Percentiles rank a stretch among this genome's conserved stretches.
Evolutionary conservation across 140 eudicot species (phyloP).

Genomic region (Flaveria floridana): DNA sequence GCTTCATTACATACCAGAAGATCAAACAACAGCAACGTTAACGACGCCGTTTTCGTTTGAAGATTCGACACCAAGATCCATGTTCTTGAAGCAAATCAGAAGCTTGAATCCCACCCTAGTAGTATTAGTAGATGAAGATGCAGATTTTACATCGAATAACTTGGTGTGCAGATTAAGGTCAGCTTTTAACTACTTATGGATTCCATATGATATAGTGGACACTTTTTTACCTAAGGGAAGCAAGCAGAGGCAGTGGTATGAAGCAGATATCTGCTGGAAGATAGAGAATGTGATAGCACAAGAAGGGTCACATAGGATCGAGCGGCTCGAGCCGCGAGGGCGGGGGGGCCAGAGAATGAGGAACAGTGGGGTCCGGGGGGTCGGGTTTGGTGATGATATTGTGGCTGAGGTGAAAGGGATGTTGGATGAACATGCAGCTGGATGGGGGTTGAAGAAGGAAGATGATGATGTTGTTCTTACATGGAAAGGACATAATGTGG

Average conservation of each 20-base stretch:
- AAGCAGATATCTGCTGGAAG: slow-evolving; percentile 82
- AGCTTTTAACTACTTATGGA: slow-evolving; percentile 86
- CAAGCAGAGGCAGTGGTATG: slow-evolving; percentile 85
- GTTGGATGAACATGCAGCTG: slow-evolving; percentile 94
- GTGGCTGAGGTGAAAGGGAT: slow-evolving; percentile 69
- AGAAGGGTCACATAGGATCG: slow-evolving; percentile 71
- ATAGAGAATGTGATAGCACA: slow-evolving; percentile 83
- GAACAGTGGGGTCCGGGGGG: slow-evolving; percentile 50
- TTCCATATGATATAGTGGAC: slow-evolving; percentile 83
- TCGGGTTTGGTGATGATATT: slow-evolving; percentile 64
- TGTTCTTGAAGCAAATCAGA: slow-evolving; percentile 61
- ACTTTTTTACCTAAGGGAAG: slow-evolving; percentile 77
- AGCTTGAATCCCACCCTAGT: slow-evolving; percentile 61
- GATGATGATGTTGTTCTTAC: slow-evolving; percentile 89
- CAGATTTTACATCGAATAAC: slow-evolving; percentile 67
- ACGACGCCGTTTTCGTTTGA: slow-evolving; percentile 34
- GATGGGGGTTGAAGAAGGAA: slow-evolving; percentile 98
- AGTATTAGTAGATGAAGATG: slow-evolving; percentile 85
- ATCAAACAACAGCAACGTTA: slow-evolving; percentile 38
- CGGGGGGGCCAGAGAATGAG: slow-evolving; percentile 87
- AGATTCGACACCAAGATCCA: slow-evolving; percentile 41
- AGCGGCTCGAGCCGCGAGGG: slow-evolving; percentile 69
- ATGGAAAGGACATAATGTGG: slow-evolving; percentile 98
- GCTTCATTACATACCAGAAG: slow-evolving; percentile 81
- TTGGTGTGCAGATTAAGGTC: slow-evolving; percentile 66